Conservation (phyloP, 225 moss, liverwort and hornwort species). For the Polytrichum formosum region DNA sequence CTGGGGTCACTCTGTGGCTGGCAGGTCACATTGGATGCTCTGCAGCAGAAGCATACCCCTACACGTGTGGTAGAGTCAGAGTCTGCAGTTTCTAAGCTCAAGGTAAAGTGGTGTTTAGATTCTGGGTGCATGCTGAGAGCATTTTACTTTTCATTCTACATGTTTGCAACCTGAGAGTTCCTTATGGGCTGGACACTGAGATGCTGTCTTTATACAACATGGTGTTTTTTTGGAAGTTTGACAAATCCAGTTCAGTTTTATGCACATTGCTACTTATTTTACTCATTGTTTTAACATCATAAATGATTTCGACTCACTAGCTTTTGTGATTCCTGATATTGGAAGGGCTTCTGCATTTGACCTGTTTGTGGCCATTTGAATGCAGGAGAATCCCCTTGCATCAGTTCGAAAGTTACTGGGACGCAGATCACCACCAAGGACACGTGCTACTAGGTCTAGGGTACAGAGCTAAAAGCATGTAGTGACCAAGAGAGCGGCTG, state of each 20-base stretch:
- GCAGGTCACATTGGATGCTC: constrained; percentile 79
- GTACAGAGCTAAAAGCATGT: not conserved
- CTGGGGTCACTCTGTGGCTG: constrained; percentile 68
- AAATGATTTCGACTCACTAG: not conserved
- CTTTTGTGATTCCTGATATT: not conserved
- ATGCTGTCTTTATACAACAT: not conserved
- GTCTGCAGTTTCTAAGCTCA: constrained; percentile 51
- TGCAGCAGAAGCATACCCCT: constrained; percentile 46
- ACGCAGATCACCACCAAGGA: constrained; percentile 25
- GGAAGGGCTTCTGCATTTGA: constrained; percentile 2
- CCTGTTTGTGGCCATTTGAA: constrained; percentile 8
- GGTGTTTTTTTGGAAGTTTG: not conserved
- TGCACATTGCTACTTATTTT: not conserved
- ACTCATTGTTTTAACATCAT: constrained; percentile 5
- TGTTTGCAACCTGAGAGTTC: no score
- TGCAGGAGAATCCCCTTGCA: constrained; percentile 55
- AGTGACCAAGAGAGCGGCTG: no score
- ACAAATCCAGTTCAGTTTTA: not conserved
- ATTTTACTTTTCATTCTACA: no score
- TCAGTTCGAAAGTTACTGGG: constrained; percentile 58
- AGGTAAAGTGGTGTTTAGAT: constrained; percentile 34
- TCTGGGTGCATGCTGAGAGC: no score
- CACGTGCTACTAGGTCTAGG: not conserved
- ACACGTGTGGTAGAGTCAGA: constrained; percentile 41
- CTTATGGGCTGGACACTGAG: not conserved